Evolutionary conservation across 192 early-diverging fungal genomes (phyloP), one percentile per base, ranked within the genome.

Genomic region (Backusella morwellensis): DNA sequence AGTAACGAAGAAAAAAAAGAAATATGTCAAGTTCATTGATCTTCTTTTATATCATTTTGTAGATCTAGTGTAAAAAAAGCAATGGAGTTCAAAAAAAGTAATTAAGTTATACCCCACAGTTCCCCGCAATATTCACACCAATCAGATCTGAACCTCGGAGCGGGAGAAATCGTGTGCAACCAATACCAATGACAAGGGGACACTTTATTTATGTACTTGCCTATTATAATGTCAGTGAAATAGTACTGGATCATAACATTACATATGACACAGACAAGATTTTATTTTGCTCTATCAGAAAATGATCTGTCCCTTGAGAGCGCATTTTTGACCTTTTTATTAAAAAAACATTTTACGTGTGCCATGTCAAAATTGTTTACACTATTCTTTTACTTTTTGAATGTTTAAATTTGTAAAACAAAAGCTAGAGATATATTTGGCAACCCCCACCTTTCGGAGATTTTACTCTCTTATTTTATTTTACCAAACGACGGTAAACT

Each of bases 71-170:
- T 3, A 23, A 56, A 23, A 59, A 63, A 54, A 32, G 21, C 7
- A 21, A 54, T 21, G 56, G 56, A 63, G 56, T n/a, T 21, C n/a
- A 9, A 35, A 35, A 69, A 69, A 21, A 21, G n/a, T n/a, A n/a
- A n/a, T n/a, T 5, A 35, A 36, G 32, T 11, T 23, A 8, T 70
- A 40, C 68, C 68, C 68, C 68, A 70, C 68, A 70, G 36, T 70
- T 70, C 68, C 68, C 68, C 68, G 68, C 68, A 70, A 4, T 38
- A 40, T 70, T 21, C 35, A 40, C n/a, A 38, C 68, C 68, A 70
- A 70, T 70, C 1, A 70, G 23, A 40, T 38, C 8, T 1, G 12
- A 11, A 38, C 35, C 7, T 63, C 56, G 56, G 56, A 63, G 56
- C 56, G 56, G 56, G 56, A 63, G 21, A 63, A 63, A 63, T 63